Percentiles rank a stretch among this genome's conserved stretches.
Conservation (phyloP, 1,139 yeast genomes). For the Kurtzmaniella quercitrusa region DNA sequence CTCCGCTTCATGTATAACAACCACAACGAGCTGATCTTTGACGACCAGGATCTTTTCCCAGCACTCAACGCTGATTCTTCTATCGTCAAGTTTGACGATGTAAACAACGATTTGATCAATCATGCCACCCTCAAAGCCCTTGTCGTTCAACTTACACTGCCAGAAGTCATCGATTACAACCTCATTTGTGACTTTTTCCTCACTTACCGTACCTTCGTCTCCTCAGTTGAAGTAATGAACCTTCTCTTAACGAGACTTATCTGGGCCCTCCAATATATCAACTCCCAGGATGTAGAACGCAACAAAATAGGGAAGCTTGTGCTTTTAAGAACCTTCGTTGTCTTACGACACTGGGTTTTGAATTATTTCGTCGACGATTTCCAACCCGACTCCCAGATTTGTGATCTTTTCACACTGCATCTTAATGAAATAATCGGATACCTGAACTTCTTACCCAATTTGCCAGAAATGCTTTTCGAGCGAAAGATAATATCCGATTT, state of each 20-base stretch:
- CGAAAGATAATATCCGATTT: slow-evolving; percentile 43
- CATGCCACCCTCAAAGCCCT: slow-evolving; percentile 50
- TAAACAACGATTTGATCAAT: slow-evolving; percentile 30
- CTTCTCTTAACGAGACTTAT: slow-evolving; percentile 60
- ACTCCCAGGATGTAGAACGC: slow-evolving; percentile 26
- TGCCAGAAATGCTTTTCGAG: slow-evolving; percentile 26
- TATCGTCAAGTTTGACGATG: slow-evolving; percentile 34
- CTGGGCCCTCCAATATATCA: slow-evolving; percentile 62
- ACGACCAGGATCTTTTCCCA: slow-evolving; percentile 34
- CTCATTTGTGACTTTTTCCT: slow-evolving; percentile 81
- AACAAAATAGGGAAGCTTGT: slow-evolving; percentile 61
- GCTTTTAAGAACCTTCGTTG: slow-evolving; percentile 81
- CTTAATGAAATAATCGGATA: slow-evolving; percentile 42
- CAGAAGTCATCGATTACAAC: slow-evolving; percentile 73
- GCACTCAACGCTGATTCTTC: slow-evolving; percentile 19
- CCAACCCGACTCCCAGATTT: slow-evolving; percentile 38
- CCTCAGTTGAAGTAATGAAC: slow-evolving; percentile 53
- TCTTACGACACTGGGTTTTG: slow-evolving; percentile 82
- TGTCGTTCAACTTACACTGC: slow-evolving; percentile 72
- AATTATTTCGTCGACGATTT: slow-evolving; percentile 75
- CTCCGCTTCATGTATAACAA: slow-evolving; percentile 23
- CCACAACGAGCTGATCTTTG: slow-evolving; percentile 41
- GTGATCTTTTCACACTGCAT: slow-evolving; percentile 45
- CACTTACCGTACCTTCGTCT: slow-evolving; percentile 70
- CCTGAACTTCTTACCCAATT: slow-evolving; percentile 24